These are phyloP conservation scores for Salix brachista DNA, from an alignment of 345 rosid genomes.

Conservation along the genomic window DNA sequence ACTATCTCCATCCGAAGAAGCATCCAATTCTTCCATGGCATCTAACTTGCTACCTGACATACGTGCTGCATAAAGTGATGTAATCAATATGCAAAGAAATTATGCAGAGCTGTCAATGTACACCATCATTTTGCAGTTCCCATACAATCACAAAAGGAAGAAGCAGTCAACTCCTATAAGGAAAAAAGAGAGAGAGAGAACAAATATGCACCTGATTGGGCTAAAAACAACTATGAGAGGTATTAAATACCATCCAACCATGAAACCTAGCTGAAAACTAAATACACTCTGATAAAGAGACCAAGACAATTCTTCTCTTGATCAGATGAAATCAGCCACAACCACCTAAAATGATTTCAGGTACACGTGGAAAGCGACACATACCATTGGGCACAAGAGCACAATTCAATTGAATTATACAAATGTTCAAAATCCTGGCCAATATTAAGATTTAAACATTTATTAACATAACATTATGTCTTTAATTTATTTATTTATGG, in stretches of 20 bases:
- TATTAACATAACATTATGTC: too few relatives aligned
- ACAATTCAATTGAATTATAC: too few relatives aligned
- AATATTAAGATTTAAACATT: too few relatives aligned
- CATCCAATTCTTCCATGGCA: constrained; percentile 67
- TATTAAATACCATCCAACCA: background rate
- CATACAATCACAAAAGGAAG: background rate
- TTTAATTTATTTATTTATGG: too few relatives aligned
- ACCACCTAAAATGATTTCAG: too few relatives aligned
- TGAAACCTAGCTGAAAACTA: background rate
- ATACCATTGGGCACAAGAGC: too few relatives aligned
- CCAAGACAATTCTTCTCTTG: too few relatives aligned
- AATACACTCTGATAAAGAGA: background rate
- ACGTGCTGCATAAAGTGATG: constrained; percentile 46
- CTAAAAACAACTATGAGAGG: too few relatives aligned
- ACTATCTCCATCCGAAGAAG: constrained; percentile 50
- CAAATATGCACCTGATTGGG: background rate
- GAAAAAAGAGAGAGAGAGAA: background rate
- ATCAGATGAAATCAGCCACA: too few relatives aligned
- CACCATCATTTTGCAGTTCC: background rate
- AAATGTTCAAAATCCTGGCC: too few relatives aligned
- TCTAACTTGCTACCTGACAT: constrained; percentile 62
- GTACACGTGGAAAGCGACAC: too few relatives aligned
- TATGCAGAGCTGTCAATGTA: background rate
- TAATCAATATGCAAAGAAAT: constrained; percentile 1
- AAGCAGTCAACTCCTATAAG: background rate